A percentile compares a stretch with the other conserved stretches of the same genome.
Evolutionary conservation across 2,329 filamentous ascomycete genomes (phyloP).

Genomic region (Rhytidhysteron rufulum): DNA sequence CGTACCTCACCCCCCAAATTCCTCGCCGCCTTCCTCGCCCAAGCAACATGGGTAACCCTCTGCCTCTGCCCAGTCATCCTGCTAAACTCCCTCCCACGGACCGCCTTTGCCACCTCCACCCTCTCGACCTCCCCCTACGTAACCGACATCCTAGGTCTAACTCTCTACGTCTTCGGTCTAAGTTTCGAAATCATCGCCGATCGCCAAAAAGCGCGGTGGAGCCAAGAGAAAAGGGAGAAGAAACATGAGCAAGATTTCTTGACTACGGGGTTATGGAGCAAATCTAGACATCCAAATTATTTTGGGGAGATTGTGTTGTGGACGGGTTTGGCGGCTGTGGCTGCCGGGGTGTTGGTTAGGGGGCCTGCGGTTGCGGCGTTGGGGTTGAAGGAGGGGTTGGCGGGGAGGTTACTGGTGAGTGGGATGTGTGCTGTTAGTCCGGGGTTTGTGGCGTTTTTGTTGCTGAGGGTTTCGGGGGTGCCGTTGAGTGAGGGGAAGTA

Average conservation of each 20-base stretch:
- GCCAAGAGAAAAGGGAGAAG: conserved; percentile 59
- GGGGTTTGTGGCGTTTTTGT: conserved; percentile 60
- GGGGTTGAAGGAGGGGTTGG: conserved; percentile 47
- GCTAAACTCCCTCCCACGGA: conserved; percentile 58
- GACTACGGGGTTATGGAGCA: conserved; percentile 59
- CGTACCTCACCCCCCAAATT: conserved; percentile 52
- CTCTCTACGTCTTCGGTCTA: conserved; percentile 58
- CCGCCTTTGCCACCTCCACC: conserved; percentile 42
- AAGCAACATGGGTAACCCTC: conserved; percentile 66
- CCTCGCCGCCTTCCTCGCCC: conserved; percentile 54
- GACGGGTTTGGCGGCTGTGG: conserved; percentile 61
- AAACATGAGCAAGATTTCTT: conserved; percentile 65
- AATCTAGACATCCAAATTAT: conserved; percentile 65
- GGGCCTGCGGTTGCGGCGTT: conserved; percentile 56
- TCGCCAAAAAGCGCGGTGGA: conserved; percentile 61
- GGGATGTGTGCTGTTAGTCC: conserved; percentile 58
- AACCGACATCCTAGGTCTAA: conserved; percentile 56
- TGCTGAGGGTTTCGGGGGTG: conserved; percentile 58
- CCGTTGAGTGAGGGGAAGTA: conserved; percentile 68
- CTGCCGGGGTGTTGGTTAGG: conserved; percentile 54
- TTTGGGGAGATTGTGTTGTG: conserved; percentile 69
- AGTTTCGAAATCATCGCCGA: conserved; percentile 61
- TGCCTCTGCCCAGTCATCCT: conserved; percentile 63
- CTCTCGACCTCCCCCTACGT: conserved; percentile 42
- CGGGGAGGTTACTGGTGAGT: conserved; percentile 43